These are phyloP conservation scores for Tripterygium wilfordii DNA, from an alignment of 177 flowering plant genomes.

Conservation along the genomic window DNA sequence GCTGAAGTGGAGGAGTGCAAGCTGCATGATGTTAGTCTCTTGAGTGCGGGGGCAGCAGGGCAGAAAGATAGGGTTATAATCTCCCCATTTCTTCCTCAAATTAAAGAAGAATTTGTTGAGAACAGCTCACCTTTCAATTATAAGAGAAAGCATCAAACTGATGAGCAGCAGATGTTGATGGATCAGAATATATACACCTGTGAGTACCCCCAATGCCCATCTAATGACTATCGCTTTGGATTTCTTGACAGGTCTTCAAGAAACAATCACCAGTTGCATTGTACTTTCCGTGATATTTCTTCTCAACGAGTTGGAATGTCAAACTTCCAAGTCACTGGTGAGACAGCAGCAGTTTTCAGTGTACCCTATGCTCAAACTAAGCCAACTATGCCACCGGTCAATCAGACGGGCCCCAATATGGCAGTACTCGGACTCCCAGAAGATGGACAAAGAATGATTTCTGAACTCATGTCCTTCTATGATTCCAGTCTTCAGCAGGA, in stretches of 20 bases:
- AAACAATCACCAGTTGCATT: conserved; percentile 48
- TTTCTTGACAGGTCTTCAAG: conserved; percentile 46
- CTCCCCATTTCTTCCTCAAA: conserved; percentile 14
- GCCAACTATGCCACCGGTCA: conserved; percentile 7
- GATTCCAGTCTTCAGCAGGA: conserved; percentile 31
- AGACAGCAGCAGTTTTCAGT: conserved; percentile 23
- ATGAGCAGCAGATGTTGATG: conserved; percentile 20
- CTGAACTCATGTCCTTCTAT: conserved; percentile 44
- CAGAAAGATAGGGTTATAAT: conserved; percentile 21
- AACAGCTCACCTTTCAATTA: conserved; percentile 21
- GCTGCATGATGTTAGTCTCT: conserved; percentile 31
- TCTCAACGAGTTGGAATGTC: conserved; percentile 23
- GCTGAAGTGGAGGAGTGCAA: conserved; percentile 41
- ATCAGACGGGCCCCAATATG: conserved; percentile 14
- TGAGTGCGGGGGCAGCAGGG: conserved; percentile 20
- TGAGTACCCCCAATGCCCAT: conserved; percentile 45
- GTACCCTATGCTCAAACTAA: conserved; percentile 26
- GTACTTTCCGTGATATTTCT: conserved; percentile 24
- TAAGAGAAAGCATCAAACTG: conserved; percentile 42
- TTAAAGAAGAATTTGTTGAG: conserved; percentile 39
- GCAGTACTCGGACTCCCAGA: conserved; percentile 42
- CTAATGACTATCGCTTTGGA: conserved; percentile 35
- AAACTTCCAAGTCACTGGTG: conserved; percentile 20
- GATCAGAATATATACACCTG: conserved; percentile 43
- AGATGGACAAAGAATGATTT: conserved; percentile 49